phyloP scores from a whole-genome alignment of 129 eudicot species.

The Rutidosis leptorrhynchoides region DNA sequence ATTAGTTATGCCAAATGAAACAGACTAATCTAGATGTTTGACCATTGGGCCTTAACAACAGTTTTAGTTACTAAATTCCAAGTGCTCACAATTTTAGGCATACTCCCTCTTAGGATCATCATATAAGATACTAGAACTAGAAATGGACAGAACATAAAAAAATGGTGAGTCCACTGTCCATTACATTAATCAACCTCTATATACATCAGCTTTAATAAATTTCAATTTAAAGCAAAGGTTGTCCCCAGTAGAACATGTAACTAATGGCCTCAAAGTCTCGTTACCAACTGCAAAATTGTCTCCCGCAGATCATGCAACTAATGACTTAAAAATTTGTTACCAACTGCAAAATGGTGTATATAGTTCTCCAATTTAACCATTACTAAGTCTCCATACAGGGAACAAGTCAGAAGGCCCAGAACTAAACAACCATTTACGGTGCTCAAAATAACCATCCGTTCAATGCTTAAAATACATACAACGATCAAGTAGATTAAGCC shows the following conservation, averaged over 20 bases:
- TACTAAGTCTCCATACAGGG: neutral
- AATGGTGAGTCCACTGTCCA: neutral
- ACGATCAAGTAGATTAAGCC: neutral
- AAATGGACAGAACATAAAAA: neutral
- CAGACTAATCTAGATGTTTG: neutral
- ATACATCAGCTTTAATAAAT: neutral
- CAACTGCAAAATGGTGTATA: neutral
- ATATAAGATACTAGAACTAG: neutral
- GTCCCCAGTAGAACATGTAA: neutral
- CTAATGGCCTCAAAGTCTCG: neutral
- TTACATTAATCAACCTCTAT: neutral
- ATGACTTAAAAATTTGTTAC: neutral
- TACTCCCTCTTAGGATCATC: neutral
- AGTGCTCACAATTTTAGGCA: neutral
- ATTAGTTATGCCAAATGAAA: neutral
- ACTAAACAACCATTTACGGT: neutral
- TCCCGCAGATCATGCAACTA: neutral
- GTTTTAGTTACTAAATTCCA: neutral
- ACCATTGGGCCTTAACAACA: neutral
- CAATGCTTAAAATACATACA: neutral
- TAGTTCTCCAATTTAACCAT: neutral
- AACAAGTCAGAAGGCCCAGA: neutral
- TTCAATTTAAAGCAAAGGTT: neutral
- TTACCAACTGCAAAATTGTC: neutral
- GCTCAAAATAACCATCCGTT: neutral